Percentiles rank a stretch among this genome's conserved stretches.
These are phyloP conservation scores for Pouteria campechiana DNA, from an alignment of 179 eudicot genomes.

Conservation along the genomic window DNA sequence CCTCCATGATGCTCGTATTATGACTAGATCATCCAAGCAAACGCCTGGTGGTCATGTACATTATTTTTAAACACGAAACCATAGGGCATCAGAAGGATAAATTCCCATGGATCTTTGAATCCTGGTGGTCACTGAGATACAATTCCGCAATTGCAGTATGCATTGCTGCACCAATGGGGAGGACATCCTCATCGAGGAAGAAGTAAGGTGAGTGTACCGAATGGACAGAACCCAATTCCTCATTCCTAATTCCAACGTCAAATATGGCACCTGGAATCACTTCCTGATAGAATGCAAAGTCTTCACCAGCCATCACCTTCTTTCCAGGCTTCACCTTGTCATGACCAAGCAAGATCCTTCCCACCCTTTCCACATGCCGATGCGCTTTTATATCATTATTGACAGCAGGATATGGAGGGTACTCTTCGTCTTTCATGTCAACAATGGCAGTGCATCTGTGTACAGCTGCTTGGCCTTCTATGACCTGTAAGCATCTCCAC, in stretches of 20 bases:
- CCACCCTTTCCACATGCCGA: slow-evolving; percentile 40
- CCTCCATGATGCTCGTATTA: no score
- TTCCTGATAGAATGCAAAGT: slow-evolving; percentile 83
- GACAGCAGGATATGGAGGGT: slow-evolving; percentile 55
- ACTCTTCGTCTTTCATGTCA: slow-evolving; percentile 26
- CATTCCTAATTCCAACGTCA: slow-evolving; percentile 65
- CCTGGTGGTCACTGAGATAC: slow-evolving; percentile 31
- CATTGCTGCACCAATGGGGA: slow-evolving; percentile 72
- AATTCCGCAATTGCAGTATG: slow-evolving; percentile 55
- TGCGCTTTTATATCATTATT: slow-evolving; percentile 48
- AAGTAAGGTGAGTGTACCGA: slow-evolving; percentile 78
- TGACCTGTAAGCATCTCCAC: slow-evolving; percentile 36
- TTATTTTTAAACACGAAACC: no score
- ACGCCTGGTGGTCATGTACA: no score
- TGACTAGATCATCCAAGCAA: no score
- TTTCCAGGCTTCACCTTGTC: slow-evolving; percentile 23
- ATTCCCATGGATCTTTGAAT: no score
- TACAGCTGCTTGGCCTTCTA: slow-evolving; percentile 50
- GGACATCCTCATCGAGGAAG: slow-evolving; percentile 77
- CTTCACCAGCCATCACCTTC: slow-evolving; percentile 86
- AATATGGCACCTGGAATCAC: slow-evolving; percentile 68
- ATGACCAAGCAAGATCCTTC: slow-evolving; percentile 42
- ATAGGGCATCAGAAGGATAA: no score
- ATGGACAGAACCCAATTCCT: slow-evolving; percentile 48
- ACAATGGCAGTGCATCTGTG: slow-evolving; percentile 49